Evolutionary conservation across 306 rosid species (phyloP).

Genomic region (Lithocarpus polystachyus): DNA sequence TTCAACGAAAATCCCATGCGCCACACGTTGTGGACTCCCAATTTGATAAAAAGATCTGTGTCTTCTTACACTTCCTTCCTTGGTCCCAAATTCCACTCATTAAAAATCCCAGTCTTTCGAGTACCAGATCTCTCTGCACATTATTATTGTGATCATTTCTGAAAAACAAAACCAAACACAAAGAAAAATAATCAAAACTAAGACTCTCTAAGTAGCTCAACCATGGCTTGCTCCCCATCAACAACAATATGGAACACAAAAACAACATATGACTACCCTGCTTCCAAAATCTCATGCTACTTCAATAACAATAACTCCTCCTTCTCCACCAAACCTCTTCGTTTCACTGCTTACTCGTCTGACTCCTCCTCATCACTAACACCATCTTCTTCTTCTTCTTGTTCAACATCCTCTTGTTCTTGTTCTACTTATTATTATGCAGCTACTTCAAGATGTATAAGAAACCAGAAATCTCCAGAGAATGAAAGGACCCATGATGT

Average conservation of each 20-base stretch:
- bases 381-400: neutral
- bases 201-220: neutral
- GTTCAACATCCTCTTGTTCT: neutral
- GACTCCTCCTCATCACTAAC: slow-evolving; percentile 3
- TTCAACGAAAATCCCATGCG: slow-evolving; percentile 5
- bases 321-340: neutral
- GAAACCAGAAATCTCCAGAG: slow-evolving; percentile 5
- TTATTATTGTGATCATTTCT: neutral
- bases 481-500: slow-evolving; percentile 2
- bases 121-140: neutral
- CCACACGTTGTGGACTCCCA: slow-evolving; percentile 17
- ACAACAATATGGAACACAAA: slow-evolving; percentile 10
- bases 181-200: neutral
- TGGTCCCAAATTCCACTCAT: neutral
- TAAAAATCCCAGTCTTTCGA: neutral
- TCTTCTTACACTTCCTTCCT: neutral
- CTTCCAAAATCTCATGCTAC: slow-evolving; percentile 4
- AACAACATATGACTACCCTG: neutral
- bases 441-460: neutral
- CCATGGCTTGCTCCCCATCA: slow-evolving; percentile 38
- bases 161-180: neutral
- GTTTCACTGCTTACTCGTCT: slow-evolving; percentile 5
- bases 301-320: neutral
- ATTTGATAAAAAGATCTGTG: neutral
- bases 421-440: slow-evolving; percentile 12